A percentile compares a stretch with the other conserved stretches of the same genome.
Conservation (phyloP, 2,329 filamentous ascomycete species). For the Bipolaris cookei region DNA sequence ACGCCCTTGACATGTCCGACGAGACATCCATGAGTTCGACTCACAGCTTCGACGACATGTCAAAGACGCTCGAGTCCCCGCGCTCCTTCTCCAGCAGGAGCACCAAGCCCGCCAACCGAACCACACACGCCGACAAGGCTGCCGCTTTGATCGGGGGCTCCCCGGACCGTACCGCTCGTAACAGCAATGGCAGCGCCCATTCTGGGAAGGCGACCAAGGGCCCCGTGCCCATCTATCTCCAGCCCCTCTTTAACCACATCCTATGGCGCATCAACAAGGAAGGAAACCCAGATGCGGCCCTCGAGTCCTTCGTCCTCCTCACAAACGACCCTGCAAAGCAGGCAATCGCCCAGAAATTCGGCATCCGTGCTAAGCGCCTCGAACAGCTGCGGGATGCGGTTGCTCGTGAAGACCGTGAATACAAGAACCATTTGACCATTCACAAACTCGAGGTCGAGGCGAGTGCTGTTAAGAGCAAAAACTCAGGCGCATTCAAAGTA, state of each 20-base stretch:
- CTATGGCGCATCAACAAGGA: conserved; percentile 60
- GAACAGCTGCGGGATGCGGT: conserved; percentile 59
- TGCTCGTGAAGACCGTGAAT: conserved; percentile 57
- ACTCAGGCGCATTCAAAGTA: conserved; percentile 21
- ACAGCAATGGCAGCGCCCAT: conserved; percentile 33
- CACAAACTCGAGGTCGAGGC: conserved; percentile 47
- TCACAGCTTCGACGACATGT: conserved; percentile 47
- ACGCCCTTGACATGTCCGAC: conserved; percentile 45
- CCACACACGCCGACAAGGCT: conserved; percentile 30
- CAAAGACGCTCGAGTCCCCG: conserved; percentile 51
- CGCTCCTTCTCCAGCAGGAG: conserved; percentile 44
- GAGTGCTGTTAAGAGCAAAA: conserved; percentile 22
- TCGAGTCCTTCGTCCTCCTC: conserved; percentile 59
- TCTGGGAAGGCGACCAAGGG: conserved; percentile 37
- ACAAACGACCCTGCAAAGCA: conserved; percentile 58
- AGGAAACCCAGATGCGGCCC: conserved; percentile 53
- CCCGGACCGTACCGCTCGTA: conserved; percentile 39
- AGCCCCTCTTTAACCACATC: conserved; percentile 59
- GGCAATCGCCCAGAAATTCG: conserved; percentile 56
- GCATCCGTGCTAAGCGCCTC: conserved; percentile 57
- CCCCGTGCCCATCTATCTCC: conserved; percentile 50
- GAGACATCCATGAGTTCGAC: conserved; percentile 54
- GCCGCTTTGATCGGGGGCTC: conserved; percentile 22
- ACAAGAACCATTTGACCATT: conserved; percentile 49
- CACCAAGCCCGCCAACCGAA: conserved; percentile 33